Base-by-base conservation (phyloP, 441 rosid genomes). In the Gossypium gossypioides region DNA sequence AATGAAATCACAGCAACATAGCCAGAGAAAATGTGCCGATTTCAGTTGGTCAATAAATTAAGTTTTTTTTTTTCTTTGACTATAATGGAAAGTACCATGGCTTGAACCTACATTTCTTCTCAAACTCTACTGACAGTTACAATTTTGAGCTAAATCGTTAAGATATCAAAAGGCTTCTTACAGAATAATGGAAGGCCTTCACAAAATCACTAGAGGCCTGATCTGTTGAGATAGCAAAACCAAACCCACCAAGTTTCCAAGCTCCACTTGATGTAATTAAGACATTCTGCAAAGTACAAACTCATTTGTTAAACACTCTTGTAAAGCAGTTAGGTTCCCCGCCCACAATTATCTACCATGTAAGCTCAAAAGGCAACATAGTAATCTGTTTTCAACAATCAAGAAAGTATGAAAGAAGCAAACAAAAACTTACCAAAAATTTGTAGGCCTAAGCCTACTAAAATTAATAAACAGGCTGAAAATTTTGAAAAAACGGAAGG, bases 181-280 rank as follows among this genome's bases (percentile, higher is more conserved):
- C 99, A 80, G 94, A 78, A 85, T 87, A 94, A 83, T 94, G 97
- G 64, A 92, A 94, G 54, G 89, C 82, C 72, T 81, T 94, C 63
- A 79, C 81, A 75, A 78, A 84, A 77, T 88, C 84, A 51, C 86
- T 80, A 25, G 76, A 76, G 68, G 82, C 84, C 80, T 89, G 92
- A 73, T 90, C 91, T 24, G 82, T 77, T 74, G 94, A 69, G 79
- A 89, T 75, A 69, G 97, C 88, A 85, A 90, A 91, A 65, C 97
- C 89, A 82, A 94, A 94, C 70, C 99, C 99, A 63, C 91, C 89
- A 77, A 94, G 97, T 82, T 94, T 94, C 97, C 99, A 94, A 19
- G 99, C 96, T 71, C 99, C 97, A 81, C 83, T 83, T 46, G 91
- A 87, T 34, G 99, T 94, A 74, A 94, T 87, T 58, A 91, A 79